Base-by-base conservation (phyloP, 1,284 basidiomycete species). In the Leccinum pseudoinsigne region DNA sequence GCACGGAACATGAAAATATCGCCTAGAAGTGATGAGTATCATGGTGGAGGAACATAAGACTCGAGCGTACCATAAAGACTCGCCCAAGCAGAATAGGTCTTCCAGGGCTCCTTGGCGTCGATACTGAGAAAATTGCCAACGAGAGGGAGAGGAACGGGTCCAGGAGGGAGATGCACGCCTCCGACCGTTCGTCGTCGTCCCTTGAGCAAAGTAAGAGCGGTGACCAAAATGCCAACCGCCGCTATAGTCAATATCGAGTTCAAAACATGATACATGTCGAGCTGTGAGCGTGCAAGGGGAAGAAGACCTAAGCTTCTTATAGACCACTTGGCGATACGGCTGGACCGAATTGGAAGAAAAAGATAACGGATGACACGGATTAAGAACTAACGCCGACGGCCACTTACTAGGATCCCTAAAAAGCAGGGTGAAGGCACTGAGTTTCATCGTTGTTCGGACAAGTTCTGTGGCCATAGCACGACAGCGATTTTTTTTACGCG, bases 311-410 rank as follows among this genome's bases (percentile, higher is more conserved):
- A 58, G 42, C 42, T 45, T 55, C 14, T 64, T 67, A 58, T 64
- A 34, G 57, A 10, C n/a, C 12, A 5, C 42, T 11, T 3, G 31
- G 3, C 50, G 53, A 28, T 42, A 18, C 7, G 6, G 40, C n/a
- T 18, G 7, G 18, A 21, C 6, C 6, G 12, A 10, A 61, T 45
- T 31, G 28, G 59, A 12, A 5, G 3, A 12, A n/a, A 18, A n/a
- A 36, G 53, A 31, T 28, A 18, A 38, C 36, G 36, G 12, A 38
- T 38, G 36, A 3, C 36, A 31, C 97, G 4, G 5, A 36, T 36
- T 36, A 16, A 40, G 38, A 40, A 14, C 16, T 21, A 21, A 47
- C 18, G 5, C 45, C 18, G n/a, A 42, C n/a, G 9, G 42, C n/a
- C 18, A 47, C 18, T 21, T 47, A 11, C 45, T 18, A 45, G 0